Evolutionary conservation across 208 protist species (phyloP), one percentile per base, ranked within the genome.

Genomic region (Histomonas meleagridis): DNA sequence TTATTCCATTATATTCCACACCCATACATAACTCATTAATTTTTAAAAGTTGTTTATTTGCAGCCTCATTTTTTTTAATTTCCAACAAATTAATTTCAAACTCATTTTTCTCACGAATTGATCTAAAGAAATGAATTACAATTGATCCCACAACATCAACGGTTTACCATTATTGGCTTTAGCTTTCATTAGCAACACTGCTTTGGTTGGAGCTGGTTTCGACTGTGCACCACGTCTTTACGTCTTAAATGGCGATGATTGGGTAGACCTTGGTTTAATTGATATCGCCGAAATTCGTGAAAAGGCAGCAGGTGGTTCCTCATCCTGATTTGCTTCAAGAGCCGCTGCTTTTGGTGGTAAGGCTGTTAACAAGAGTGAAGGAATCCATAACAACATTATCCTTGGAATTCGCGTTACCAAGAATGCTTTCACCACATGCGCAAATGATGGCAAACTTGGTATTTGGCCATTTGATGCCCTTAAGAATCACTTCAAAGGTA

Each of bases 141-240:
- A 86, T n/a, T 35, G 76, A 18, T 18, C 76, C 18, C 32, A 46
- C 40, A 49, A 90, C 72, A 62, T 78, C 51, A 40, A 46, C 35
- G n/a, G 78, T 32, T 86, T 93, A 32, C 92, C 93, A 62, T 91
- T 92, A 3, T 49, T 90, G 3, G 43, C 92, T 26, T 35, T 94
- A 0, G 7, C 57, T 43, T 94, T 94, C 91, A 62, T 94, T 2
- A 92, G 92, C 40, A 70, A 93, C 38, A 92, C 90, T 43, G 21
- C 40, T 9, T 43, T 94, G 1, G 86, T 94, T 21, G 92, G 91
- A 70, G 92, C 53, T 48, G 93, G 93, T 53, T 93, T 92, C 72
- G 51, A 90, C 26, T 86, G 65, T 69, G 48, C 51, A 51, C 93
- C 93, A 38, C 43, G 92, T 38, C 70, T 94, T 23, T 94, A 92